Evolutionary conservation across 805 yeast genomes (phyloP), one percentile per base, ranked within the genome.

Genomic region (Komagataella populi): DNA sequence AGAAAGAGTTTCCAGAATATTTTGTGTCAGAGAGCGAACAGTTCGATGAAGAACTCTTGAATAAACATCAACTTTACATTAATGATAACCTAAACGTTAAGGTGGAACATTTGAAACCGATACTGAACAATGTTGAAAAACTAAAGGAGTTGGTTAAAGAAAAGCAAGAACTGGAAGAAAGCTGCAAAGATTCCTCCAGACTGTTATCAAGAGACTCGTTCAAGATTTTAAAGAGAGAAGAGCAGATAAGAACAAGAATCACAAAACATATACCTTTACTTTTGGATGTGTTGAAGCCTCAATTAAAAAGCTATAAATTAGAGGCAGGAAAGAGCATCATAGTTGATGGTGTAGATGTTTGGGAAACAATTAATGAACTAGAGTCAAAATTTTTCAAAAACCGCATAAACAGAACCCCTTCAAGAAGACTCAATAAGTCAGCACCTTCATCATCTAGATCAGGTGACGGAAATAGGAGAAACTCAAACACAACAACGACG

Each of bases 131-230:
- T n/a, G 76, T 84, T 30, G 71, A 75, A 4, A 77, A 75, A 47
- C 73, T 86, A 55, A 69, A 76, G 47, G 74, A 71, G 2, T 64
- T 89, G 23, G 63, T 80, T 45, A 65, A 70, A 12, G 95, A 87
- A 56, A 84, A 84, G 54, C 56, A 63, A 1, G 76, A 76, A 48
- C 72, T 93, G 44, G 83, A 74, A 44, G 84, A 80, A 54, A 80
- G 93, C 3, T 76, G 84, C 1, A 83, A 80, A 59, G 93, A 91
- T 62, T 81, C 97, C 0, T 80, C 91, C 0, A 74, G 98, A 55
- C 71, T 90, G 46, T 64, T 84, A 48, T 78, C 84, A 55, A 78
- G 86, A 59, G 82, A 84, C 58, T 83, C 89, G 1, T 90, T 91
- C 55, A 83, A 81, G 54, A 83, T 90, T 22, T 68, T 91, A 53